phyloP scores from a whole-genome alignment of 139 green algal genomes.

The Trebouxia sp. region DNA sequence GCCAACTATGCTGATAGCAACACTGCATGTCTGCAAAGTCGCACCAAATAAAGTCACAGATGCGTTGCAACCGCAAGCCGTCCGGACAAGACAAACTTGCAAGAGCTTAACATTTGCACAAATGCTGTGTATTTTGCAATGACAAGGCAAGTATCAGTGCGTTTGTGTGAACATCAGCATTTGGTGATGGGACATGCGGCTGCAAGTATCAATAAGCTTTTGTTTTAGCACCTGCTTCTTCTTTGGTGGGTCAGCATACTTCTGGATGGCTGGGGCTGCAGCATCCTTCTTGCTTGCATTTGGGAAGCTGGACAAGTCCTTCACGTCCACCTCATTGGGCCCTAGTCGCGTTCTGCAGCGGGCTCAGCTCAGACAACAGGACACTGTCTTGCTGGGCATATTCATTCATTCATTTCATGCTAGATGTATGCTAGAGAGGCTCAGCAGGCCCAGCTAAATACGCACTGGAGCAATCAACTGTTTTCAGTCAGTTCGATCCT shows the following conservation, averaged over 20 bases:
- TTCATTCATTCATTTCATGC: background rate
- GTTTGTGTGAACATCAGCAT: background rate
- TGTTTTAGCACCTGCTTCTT: background rate
- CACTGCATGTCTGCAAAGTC: background rate
- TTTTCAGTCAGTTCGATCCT: too few species aligned
- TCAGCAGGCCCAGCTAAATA: too few species aligned
- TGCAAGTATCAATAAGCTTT: background rate
- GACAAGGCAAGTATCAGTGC: background rate
- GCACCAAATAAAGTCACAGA: background rate
- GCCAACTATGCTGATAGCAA: background rate
- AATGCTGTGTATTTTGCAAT: background rate
- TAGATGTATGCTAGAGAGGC: too few species aligned
- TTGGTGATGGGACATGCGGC: background rate
- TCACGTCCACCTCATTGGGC: conserved; percentile 27
- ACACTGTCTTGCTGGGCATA: too few species aligned
- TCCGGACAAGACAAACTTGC: background rate
- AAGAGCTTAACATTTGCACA: background rate
- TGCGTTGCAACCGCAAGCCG: background rate
- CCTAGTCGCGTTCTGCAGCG: background rate
- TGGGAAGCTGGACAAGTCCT: conserved; percentile 12
- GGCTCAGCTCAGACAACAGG: background rate
- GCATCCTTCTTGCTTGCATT: conserved; percentile 24
- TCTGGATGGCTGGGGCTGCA: conserved; percentile 3
- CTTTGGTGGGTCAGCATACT: background rate
- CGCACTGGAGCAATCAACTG: too few species aligned